phyloP scores from a whole-genome alignment of 225 moss, liverwort and hornwort genomes.

The Sphagnum tenellum region DNA sequence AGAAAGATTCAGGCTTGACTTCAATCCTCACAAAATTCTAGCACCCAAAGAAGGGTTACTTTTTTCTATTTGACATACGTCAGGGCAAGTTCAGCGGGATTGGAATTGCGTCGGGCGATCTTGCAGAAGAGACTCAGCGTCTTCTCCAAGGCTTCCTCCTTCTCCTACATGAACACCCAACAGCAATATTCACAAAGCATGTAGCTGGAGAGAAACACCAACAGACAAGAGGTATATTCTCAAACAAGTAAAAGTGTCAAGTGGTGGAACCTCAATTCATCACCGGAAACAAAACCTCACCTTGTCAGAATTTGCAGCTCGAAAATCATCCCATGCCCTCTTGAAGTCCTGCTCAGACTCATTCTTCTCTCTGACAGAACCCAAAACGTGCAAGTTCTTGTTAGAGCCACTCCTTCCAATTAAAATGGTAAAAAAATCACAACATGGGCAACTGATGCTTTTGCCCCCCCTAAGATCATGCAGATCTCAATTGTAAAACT shows the following conservation, averaged over 20 bases:
- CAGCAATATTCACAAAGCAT: not conserved
- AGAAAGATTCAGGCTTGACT: not conserved
- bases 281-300: slow-evolving; percentile 11
- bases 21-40: not conserved
- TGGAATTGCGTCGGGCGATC: slow-evolving; percentile 59
- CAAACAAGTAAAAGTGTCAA: too few relatives aligned
- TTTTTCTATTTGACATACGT: slow-evolving; percentile 33
- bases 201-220: not conserved
- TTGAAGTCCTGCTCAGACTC: slow-evolving; percentile 93
- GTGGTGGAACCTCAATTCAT: not conserved
- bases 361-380: slow-evolving; percentile 30
- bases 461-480: too few relatives aligned
- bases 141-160: slow-evolving; percentile 88
- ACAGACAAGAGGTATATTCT: not conserved
- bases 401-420: not conserved
- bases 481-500: not conserved
- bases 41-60: not conserved
- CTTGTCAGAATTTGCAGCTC: slow-evolving; percentile 61
- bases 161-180: slow-evolving; percentile 42
- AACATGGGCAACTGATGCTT: too few relatives aligned
- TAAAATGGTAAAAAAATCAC: too few relatives aligned
- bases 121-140: slow-evolving; percentile 81
- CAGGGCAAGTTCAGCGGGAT: slow-evolving; percentile 65
- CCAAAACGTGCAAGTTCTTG: slow-evolving; percentile 6
- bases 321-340: slow-evolving; percentile 88